phyloP scores from a whole-genome alignment of 108 stramenopile genomes.

The Epipyxis sp. region DNA sequence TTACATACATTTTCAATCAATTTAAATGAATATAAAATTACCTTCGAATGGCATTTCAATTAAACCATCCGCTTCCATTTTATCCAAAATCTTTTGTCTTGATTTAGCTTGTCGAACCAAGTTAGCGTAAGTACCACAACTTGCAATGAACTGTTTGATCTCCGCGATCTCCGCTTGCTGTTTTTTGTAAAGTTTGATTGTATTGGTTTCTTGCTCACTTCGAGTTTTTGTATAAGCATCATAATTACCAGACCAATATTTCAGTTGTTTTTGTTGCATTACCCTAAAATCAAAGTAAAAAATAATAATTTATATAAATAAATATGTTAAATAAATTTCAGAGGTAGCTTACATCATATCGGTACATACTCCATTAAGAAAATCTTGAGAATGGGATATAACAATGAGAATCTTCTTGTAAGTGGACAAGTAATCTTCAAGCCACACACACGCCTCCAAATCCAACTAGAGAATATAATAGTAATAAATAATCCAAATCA shows the following conservation, averaged over 20 bases:
- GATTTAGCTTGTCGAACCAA: slow-evolving; percentile 88
- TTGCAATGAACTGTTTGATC: slow-evolving; percentile 89
- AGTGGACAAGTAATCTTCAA: slow-evolving; percentile 41
- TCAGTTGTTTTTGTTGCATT: slow-evolving; percentile 27
- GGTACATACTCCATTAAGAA: slow-evolving; percentile 29
- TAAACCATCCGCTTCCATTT: slow-evolving; percentile 82
- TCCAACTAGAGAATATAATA: slow-evolving; percentile 27
- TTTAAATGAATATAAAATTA: too few relatives aligned
- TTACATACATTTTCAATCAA: too few relatives aligned
- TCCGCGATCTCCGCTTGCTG: slow-evolving; percentile 34
- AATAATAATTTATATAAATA: too few relatives aligned
- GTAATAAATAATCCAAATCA: too few relatives aligned
- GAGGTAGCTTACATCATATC: too few relatives aligned
- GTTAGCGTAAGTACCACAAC: slow-evolving; percentile 90
- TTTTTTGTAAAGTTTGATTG: slow-evolving; percentile 32
- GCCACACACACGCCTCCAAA: slow-evolving; percentile 31
- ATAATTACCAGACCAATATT: slow-evolving; percentile 28
- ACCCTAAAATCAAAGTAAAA: too few relatives aligned
- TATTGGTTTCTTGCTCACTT: slow-evolving; percentile 32
- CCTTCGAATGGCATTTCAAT: slow-evolving; percentile 69
- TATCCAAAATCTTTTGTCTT: slow-evolving; percentile 78
- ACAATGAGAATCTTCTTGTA: slow-evolving; percentile 32
- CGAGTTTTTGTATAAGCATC: slow-evolving; percentile 7
- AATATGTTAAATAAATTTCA: too few relatives aligned
- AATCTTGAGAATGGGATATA: slow-evolving; percentile 29